Evolutionary conservation across 495 filamentous ascomycete genomes (phyloP).

Genomic region (Alectoria sarmentosa): DNA sequence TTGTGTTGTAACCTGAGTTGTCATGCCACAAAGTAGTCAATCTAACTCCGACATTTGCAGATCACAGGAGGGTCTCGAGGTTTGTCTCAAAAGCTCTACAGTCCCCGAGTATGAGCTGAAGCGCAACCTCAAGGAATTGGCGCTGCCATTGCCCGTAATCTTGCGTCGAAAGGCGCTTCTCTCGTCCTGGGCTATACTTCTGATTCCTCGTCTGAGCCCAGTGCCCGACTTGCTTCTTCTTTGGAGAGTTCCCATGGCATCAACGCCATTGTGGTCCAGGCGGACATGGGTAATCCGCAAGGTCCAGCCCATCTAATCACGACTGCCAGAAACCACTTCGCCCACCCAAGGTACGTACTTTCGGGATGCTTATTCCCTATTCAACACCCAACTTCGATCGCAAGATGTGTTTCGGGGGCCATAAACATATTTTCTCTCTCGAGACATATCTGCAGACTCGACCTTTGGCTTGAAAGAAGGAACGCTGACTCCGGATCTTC

Average conservation of each 20-base stretch:
- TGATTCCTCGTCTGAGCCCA: conserved; percentile 39
- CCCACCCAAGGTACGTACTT: conserved; percentile 30
- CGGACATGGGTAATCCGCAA: conserved; percentile 46
- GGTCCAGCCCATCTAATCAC: conserved; percentile 38
- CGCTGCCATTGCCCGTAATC: conserved; percentile 71
- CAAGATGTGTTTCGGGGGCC: no score
- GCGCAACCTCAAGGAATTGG: conserved; percentile 60
- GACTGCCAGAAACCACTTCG: conserved; percentile 45
- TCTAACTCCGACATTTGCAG: neutral
- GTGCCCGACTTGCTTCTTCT: conserved; percentile 38
- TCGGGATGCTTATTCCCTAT: no score
- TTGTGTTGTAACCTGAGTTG: neutral
- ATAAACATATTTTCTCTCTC: no score
- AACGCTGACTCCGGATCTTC: no score
- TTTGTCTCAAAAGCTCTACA: conserved; percentile 28
- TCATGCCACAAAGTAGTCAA: neutral
- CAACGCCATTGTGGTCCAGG: conserved; percentile 46
- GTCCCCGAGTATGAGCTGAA: neutral
- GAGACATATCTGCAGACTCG: no score
- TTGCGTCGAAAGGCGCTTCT: conserved; percentile 64
- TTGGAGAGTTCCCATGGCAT: conserved; percentile 38
- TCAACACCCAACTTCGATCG: no score
- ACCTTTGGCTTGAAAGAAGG: no score
- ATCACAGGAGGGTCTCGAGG: conserved; percentile 72
- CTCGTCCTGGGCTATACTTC: conserved; percentile 69